Conservation (phyloP, 176 grass and related monocot species). For the Raddia guianensis region DNA sequence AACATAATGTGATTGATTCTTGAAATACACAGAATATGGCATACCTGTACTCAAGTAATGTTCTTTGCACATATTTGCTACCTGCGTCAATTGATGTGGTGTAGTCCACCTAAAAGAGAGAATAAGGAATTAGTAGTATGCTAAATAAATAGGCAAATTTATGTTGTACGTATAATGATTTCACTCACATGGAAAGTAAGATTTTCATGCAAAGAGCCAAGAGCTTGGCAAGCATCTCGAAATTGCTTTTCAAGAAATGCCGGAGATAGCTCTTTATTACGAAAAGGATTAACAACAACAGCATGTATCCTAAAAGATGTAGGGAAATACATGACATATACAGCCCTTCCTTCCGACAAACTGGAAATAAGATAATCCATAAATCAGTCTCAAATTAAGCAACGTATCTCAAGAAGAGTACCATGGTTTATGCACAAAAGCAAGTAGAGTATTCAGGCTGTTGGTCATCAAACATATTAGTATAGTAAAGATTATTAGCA, state of each 20-base stretch:
- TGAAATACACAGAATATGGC: constrained; percentile 40
- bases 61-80: constrained; percentile 80
- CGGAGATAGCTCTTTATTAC: constrained; percentile 88
- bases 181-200: constrained; percentile 49
- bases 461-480: constrained; percentile 15
- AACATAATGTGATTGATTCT: constrained; percentile 10
- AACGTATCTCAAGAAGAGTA: constrained; percentile 9
- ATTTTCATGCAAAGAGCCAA: constrained; percentile 56
- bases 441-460: constrained; percentile 2
- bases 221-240: constrained; percentile 73
- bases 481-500: neutral
- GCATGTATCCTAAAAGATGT: constrained; percentile 60
- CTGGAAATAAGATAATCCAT: constrained; percentile 56
- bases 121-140: constrained; percentile 39
- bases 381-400: constrained; percentile 25
- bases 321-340: constrained; percentile 92
- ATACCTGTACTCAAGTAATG: constrained; percentile 88
- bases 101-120: constrained; percentile 76
- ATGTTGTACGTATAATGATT: constrained; percentile 9
- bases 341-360: constrained; percentile 82
- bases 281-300: constrained; percentile 87
- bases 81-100: constrained; percentile 75
- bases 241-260: constrained; percentile 91
- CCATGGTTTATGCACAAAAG: constrained; percentile 10
- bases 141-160: constrained; percentile 30